Base-by-base conservation (phyloP, 2,329 filamentous ascomycete genomes). In the Hymenoscyphus albidus region DNA sequence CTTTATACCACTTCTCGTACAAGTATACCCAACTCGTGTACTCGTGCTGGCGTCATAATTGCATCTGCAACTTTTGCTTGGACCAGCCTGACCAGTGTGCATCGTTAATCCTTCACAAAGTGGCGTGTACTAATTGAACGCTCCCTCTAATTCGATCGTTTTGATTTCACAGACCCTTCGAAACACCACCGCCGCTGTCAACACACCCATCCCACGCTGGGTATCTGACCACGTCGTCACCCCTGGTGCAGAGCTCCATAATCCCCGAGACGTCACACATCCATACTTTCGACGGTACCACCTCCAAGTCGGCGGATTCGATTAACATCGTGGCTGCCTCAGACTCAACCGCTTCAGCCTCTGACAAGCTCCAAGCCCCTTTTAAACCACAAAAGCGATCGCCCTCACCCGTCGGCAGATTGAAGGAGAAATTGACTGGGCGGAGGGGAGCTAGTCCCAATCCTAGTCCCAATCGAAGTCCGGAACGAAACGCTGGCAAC, bases 381-480 rank as follows among this genome's bases (percentile, higher is more conserved):
- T 73, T 76, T 70, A 78, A 79, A 65, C 74, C 77, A 57, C 78
- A 79, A 67, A 83, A 83, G 70, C 84, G 89, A 65, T 86, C 86
- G 31, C 81, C 85, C 22, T 93, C 92, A 10, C 89, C 90, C 12
- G 86, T 84, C 61, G 85, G 87, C 72, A 91, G 88, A 73, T 80
- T 94, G 67, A 89, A 85, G 75, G 87, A 88, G 73, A 89, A 88
- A 13, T 92, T 95, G 72, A 84, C 79, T 65, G 79, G 82, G 27
- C 67, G 67, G 54, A 69, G 69, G 48, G 78, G 72, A 67, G 72
- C 76, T 35, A 81, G 78, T 64, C 74, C 79, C 32, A 80, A 78
- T 67, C 77, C 78, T 64, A 83, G 80, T 69, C 44, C 55, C 35
- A 57, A 57, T 57, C 27, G 55, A 32, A 57, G 55, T 38, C 80